Percentiles rank a stretch among this genome's conserved stretches.
Conservation (phyloP, 73 alveolate genomes). For the Durusdinium trenchii region DNA sequence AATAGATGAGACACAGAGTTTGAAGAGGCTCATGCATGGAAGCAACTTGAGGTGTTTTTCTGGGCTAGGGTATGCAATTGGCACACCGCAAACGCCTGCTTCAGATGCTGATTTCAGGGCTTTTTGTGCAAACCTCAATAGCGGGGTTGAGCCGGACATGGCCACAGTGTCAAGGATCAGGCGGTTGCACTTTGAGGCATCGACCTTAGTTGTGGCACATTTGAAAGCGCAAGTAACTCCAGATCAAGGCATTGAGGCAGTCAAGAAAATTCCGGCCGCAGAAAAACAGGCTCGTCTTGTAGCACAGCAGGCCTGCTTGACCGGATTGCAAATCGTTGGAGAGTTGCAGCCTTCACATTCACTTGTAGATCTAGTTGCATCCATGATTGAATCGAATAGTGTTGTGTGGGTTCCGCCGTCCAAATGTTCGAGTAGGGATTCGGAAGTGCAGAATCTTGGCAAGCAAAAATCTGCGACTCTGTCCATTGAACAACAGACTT, state of each 20-base stretch:
- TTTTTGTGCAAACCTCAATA: background rate
- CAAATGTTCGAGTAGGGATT: conserved; percentile 22
- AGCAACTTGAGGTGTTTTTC: background rate
- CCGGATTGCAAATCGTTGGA: background rate
- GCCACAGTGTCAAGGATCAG: background rate
- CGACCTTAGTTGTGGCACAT: background rate
- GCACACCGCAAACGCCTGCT: conserved; percentile 18
- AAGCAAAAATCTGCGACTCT: background rate
- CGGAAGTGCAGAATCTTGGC: background rate
- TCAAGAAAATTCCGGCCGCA: background rate
- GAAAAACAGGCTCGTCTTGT: conserved; percentile 26
- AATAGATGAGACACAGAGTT: background rate
- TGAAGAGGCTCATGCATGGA: background rate
- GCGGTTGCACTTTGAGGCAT: background rate
- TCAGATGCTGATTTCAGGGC: background rate
- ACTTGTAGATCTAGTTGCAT: background rate
- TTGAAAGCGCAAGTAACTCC: background rate
- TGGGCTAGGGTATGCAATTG: background rate
- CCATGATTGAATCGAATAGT: background rate
- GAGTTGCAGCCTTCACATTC: conserved; percentile 4
- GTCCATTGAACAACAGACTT: background rate
- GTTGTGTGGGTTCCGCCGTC: background rate
- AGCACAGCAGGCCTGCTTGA: background rate
- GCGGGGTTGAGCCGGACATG: background rate
- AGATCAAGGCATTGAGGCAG: background rate